These are phyloP conservation scores for Zoysia pacifica DNA, from an alignment of 176 grass and related monocot genomes.

Conservation along the genomic window DNA sequence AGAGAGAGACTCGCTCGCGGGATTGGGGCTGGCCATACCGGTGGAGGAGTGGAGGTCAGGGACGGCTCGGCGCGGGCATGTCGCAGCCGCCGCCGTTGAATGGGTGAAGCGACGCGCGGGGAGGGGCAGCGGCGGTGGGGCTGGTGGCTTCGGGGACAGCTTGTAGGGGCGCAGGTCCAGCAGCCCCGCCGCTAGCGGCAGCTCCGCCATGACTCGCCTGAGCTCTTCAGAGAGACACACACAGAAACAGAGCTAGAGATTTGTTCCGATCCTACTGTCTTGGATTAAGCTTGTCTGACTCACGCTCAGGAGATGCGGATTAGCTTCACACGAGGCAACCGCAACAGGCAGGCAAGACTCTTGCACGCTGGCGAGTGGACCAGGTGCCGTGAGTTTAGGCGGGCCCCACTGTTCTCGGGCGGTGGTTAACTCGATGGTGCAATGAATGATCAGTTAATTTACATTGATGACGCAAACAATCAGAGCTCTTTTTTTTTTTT, in stretches of 20 bases:
- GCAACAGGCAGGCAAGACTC: not conserved
- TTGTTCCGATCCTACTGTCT: conserved; percentile 1
- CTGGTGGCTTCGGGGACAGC: conserved; percentile 42
- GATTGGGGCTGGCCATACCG: conserved; percentile 33
- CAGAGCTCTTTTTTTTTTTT: not conserved
- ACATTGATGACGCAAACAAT: not conserved
- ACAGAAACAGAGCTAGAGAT: not conserved
- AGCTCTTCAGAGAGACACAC: conserved; percentile 8
- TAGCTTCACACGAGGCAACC: not conserved
- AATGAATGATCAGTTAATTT: not conserved
- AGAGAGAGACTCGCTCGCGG: not conserved
- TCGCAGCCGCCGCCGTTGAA: conserved; percentile 3
- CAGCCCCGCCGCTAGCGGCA: conserved; percentile 54
- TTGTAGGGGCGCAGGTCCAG: conserved; percentile 55
- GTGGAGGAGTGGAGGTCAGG: conserved; percentile 56
- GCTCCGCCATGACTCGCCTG: conserved; percentile 62
- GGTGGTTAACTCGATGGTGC: not conserved
- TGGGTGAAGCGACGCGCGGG: conserved; percentile 29
- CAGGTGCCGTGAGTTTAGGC: not conserved
- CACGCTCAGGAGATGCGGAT: not conserved
- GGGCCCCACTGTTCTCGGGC: not conserved
- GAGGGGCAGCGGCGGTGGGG: conserved; percentile 29
- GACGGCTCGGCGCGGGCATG: conserved; percentile 32
- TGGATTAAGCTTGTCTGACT: too few relatives aligned
- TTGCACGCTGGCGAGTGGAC: not conserved